Percentiles rank a stretch among this genome's conserved stretches.
These are phyloP conservation scores for Sporothrix schenckii DNA, from an alignment of 2,329 filamentous ascomycete genomes.

Conservation along the genomic window DNA sequence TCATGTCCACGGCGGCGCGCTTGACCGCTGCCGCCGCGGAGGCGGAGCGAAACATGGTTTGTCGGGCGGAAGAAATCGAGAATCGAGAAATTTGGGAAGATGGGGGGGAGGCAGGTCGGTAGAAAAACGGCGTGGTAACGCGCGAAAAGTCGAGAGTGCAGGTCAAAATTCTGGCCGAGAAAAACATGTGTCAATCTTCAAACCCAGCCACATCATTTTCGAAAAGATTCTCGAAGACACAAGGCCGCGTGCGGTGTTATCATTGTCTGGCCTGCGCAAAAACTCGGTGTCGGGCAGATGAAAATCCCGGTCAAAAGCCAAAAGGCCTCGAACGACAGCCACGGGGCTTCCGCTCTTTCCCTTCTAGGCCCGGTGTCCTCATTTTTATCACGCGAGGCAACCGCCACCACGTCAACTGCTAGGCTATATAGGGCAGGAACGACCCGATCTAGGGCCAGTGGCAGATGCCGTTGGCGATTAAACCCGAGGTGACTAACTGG, in stretches of 20 bases:
- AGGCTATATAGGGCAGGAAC: not conserved
- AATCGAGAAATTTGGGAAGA: not conserved
- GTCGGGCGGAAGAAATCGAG: not conserved
- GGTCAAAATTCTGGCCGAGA: not conserved
- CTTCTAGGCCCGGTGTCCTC: conserved; percentile 26
- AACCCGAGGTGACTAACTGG: not conserved
- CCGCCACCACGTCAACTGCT: not conserved
- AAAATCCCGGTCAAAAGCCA: conserved; percentile 12
- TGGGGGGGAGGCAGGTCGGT: not conserved
- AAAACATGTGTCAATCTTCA: not conserved
- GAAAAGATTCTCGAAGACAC: not conserved
- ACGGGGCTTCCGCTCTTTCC: conserved; percentile 2
- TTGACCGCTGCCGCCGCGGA: conserved; percentile 7
- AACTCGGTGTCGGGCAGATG: conserved; percentile 13
- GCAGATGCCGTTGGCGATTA: conserved; percentile 12
- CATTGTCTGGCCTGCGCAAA: not conserved
- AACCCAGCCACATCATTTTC: not conserved
- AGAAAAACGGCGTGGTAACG: not conserved
- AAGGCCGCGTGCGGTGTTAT: not conserved
- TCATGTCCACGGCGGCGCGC: conserved; percentile 6
- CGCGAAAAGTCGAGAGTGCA: not conserved
- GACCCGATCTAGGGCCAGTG: not conserved
- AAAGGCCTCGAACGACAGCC: not conserved
- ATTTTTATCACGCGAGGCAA: not conserved
- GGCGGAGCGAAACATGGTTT: conserved; percentile 22